phyloP scores from a whole-genome alignment of 805 yeast genomes.

The Yarrowia sp. region DNA sequence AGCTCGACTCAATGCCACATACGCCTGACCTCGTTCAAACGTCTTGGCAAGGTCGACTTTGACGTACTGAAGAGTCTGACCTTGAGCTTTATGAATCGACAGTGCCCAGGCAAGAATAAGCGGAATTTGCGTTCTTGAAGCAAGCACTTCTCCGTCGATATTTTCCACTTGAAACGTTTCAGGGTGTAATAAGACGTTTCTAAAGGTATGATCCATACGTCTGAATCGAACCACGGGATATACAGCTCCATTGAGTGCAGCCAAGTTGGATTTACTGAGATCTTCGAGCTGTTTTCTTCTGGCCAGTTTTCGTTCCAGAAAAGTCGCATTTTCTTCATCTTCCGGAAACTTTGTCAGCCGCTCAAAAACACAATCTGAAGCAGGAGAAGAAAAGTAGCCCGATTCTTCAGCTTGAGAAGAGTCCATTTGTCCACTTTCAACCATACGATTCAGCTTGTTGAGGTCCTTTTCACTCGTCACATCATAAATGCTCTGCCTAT shows the following conservation, averaged over 20 bases:
- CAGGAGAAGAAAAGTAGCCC: not conserved
- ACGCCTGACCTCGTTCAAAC: constrained; percentile 93
- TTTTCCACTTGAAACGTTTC: constrained; percentile 82
- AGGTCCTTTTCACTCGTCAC: constrained; percentile 1
- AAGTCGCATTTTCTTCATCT: constrained; percentile 28
- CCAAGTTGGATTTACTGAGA: not conserved
- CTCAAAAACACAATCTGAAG: constrained; percentile 17
- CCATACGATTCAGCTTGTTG: not conserved
- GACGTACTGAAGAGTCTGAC: constrained; percentile 77
- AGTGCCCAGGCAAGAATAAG: constrained; percentile 93
- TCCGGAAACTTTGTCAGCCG: constrained; percentile 23
- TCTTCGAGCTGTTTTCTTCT: constrained; percentile 1
- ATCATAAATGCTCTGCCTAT: not conserved
- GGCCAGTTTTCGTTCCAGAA: not conserved
- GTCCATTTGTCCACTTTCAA: not conserved
- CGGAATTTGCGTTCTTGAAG: constrained; percentile 77
- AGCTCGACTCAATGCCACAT: constrained; percentile 93
- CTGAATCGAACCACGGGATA: constrained; percentile 79
- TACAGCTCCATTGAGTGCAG: constrained; percentile 25
- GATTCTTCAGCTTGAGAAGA: constrained; percentile 1
- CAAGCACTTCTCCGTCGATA: constrained; percentile 63
- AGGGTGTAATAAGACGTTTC: constrained; percentile 76
- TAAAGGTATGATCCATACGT: constrained; percentile 63
- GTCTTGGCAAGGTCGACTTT: constrained; percentile 71
- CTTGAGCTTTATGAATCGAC: constrained; percentile 94